phyloP scores from a whole-genome alignment of 768 basidiomycete species.

The Dentipellis fragilis region DNA sequence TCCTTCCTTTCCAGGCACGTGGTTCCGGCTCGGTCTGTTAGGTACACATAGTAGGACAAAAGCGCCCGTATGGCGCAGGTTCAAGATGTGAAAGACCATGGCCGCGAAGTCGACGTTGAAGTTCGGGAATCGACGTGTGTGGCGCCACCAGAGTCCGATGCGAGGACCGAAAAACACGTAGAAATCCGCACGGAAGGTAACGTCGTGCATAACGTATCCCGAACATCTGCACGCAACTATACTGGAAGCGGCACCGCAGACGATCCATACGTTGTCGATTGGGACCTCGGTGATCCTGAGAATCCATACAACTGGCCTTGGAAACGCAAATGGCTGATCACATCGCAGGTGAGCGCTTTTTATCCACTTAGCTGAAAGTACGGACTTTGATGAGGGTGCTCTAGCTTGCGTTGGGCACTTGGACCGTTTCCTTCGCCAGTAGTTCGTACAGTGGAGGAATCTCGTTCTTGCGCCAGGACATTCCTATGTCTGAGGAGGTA shows the following conservation, averaged over 20 bases:
- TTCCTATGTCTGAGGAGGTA: constrained; percentile 39
- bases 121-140: no score
- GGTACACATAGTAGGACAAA: no score
- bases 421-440: constrained; percentile 49
- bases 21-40: no score
- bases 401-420: constrained; percentile 37
- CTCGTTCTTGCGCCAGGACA: constrained; percentile 30
- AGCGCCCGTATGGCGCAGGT: no score
- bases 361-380: background rate
- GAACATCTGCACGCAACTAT: constrained; percentile 19
- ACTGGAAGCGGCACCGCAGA: constrained; percentile 35
- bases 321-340: constrained; percentile 41
- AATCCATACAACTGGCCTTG: constrained; percentile 49
- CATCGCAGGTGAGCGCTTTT: constrained; percentile 31
- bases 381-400: background rate
- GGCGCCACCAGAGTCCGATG: background rate
- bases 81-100: no score
- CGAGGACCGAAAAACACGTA: background rate
- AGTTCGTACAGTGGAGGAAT: constrained; percentile 48
- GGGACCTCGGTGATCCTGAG: constrained; percentile 39
- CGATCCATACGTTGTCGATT: constrained; percentile 46
- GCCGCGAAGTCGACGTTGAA: no score
- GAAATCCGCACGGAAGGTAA: background rate
- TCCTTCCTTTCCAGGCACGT: no score
- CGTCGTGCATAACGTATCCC: background rate